These are phyloP conservation scores for Candida wancherniae DNA, from an alignment of 805 yeast species.

Conservation along the genomic window DNA sequence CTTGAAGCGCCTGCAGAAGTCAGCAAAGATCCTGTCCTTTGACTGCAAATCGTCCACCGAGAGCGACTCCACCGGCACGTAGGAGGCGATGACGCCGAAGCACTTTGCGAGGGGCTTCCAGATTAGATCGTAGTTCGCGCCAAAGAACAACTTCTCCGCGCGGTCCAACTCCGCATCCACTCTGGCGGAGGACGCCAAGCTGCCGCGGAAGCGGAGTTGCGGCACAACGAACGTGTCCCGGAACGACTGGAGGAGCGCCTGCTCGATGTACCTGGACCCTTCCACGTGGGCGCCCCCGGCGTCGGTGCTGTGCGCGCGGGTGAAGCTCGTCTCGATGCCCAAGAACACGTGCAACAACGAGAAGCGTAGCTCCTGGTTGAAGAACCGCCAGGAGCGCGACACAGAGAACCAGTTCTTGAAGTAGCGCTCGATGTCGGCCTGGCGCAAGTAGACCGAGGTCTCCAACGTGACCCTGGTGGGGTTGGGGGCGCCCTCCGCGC, in stretches of 20 bases:
- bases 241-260: slow-evolving; percentile 6
- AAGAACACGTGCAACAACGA: slow-evolving; percentile 8
- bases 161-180: background rate
- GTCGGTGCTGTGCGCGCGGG: no score
- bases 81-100: slow-evolving; percentile 9
- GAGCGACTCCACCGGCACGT: slow-evolving; percentile 1
- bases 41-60: slow-evolving; percentile 9
- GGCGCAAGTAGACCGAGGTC: no score
- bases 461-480: no score
- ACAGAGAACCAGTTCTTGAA: slow-evolving; percentile 8
- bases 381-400: slow-evolving; percentile 10
- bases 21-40: slow-evolving; percentile 4
- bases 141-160: slow-evolving; percentile 4
- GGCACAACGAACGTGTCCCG: slow-evolving; percentile 7
- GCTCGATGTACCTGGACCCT: slow-evolving; percentile 5
- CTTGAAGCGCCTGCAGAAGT: slow-evolving; percentile 4
- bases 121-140: slow-evolving; percentile 1
- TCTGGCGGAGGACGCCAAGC: slow-evolving; percentile 1
- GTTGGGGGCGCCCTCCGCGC: no score
- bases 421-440: background rate
- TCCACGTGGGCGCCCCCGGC: background rate
- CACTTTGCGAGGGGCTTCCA: slow-evolving; percentile 4
- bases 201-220: slow-evolving; percentile 5
- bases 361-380: slow-evolving; percentile 10
- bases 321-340: no score